Evolutionary conservation across 169 alveolate species (phyloP).

Genomic region (Besnoitia besnoiti): DNA sequence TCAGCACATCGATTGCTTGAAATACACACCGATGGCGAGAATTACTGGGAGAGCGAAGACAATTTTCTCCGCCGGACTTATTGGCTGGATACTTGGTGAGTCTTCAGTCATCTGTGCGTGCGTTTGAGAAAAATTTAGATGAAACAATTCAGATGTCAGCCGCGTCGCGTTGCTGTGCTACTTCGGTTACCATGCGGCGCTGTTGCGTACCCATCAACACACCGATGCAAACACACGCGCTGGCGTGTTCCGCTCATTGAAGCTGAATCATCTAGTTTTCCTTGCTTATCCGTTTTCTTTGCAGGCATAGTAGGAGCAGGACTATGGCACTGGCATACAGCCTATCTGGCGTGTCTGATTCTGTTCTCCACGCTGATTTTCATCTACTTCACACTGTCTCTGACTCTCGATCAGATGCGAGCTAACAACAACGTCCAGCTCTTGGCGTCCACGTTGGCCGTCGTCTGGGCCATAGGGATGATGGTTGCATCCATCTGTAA

Average conservation of each 20-base stretch:
- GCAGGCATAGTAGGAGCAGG: constrained; percentile 17
- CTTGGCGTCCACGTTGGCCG: not conserved
- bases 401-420: not conserved
- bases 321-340: constrained; percentile 8
- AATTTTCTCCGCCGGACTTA: not conserved
- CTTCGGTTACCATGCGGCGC: too few species aligned
- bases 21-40: not conserved
- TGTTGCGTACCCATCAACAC: too few species aligned
- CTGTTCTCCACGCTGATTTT: not conserved
- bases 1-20: too few species aligned
- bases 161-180: too few species aligned
- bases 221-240: too few species aligned
- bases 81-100: not conserved
- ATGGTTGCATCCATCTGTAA: not conserved
- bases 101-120: not conserved
- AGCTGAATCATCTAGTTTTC: too few species aligned
- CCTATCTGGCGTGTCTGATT: not conserved
- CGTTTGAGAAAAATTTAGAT: too few species aligned
- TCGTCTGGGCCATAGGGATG: not conserved
- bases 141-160: too few species aligned
- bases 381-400: not conserved
- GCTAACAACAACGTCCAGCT: not conserved
- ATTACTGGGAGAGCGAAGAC: not conserved
- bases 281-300: not conserved
- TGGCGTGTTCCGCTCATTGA: too few species aligned